phyloP scores from a whole-genome alignment of 805 yeast species.

The Kregervanrija delftensis region DNA sequence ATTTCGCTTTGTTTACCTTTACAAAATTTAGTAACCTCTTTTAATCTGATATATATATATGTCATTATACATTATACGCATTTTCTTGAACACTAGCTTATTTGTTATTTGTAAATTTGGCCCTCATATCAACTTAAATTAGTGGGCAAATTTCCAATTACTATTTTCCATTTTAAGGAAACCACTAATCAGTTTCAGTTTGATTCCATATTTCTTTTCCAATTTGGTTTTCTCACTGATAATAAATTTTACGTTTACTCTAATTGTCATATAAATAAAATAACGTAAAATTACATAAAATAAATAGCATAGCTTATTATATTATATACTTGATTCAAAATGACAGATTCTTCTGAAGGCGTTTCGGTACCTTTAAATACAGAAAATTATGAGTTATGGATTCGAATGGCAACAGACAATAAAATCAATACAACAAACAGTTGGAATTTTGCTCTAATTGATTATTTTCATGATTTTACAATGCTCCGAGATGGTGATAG shows the following conservation, averaged over 20 bases:
- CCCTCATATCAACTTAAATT: no score
- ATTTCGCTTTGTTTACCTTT: no score
- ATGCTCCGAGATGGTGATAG: conserved; percentile 68
- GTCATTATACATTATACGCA: no score
- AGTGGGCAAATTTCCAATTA: no score
- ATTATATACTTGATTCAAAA: no score
- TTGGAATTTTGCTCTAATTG: conserved; percentile 88
- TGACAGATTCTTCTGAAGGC: background rate
- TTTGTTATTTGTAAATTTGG: no score
- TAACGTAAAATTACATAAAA: background rate
- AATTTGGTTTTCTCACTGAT: background rate
- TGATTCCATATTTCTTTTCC: background rate
- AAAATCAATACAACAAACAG: conserved; percentile 79
- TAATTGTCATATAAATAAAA: background rate
- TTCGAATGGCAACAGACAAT: conserved; percentile 74
- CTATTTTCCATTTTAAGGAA: no score
- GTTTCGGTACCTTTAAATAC: conserved; percentile 14
- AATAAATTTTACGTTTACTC: no score
- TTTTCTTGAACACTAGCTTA: no score
- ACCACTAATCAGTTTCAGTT: no score
- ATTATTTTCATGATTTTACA: conserved; percentile 80
- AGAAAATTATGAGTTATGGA: conserved; percentile 72
- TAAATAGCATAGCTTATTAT: background rate
- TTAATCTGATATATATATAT: no score
- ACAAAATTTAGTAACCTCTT: no score